Base-by-base conservation (phyloP, 257 asterid species). In the Marsdenia floribunda region DNA sequence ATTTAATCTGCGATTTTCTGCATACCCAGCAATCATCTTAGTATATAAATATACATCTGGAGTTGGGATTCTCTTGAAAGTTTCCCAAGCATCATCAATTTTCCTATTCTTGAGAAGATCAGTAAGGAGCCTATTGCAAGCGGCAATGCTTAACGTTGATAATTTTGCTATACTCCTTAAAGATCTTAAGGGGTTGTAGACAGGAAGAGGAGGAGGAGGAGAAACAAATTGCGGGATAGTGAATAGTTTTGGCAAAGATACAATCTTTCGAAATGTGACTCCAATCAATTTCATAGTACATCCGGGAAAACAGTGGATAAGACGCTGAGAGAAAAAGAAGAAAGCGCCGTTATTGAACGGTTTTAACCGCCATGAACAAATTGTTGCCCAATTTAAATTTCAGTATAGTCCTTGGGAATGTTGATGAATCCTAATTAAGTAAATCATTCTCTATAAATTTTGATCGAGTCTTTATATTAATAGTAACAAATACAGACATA, bases 1-100 rank as follows among this genome's bases (percentile, higher is more conserved):
- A 69, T 76, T 75, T 64, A 90, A 70, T 73, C 86, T 86, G 77
- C 49, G 83, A 76, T 61, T 85, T 58, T 94, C 86, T 0, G 84
- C 71, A 13, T 84, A 85, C 2, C 87, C 82, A 29, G 85, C 77
- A 3, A 92, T 85, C 87, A 88, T 85, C 77, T 89, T 90, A 22
- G 99, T 89, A 82, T 84, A 77, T 42, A 83, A 75, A 77, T 85
- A 86, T 4, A 93, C 88, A 61, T 87, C 82, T 14, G 86, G 89
- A 52, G 73, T 78, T 57, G 80, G 85, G 66, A 54, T 79, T 77
- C 72, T 74, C 4, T 80, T 61, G 21, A 82, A 82, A 80, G 78
- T 29, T n/a, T 47, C 63, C 35, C 78, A 82, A 63, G 85, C 87
- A 75, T 76, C 81, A 70, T 83, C 80, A 16, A 82, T 60, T 66